Evolutionary conservation across 1,139 yeast genomes (phyloP).

Genomic region (Scheffersomyces lignicola): DNA sequence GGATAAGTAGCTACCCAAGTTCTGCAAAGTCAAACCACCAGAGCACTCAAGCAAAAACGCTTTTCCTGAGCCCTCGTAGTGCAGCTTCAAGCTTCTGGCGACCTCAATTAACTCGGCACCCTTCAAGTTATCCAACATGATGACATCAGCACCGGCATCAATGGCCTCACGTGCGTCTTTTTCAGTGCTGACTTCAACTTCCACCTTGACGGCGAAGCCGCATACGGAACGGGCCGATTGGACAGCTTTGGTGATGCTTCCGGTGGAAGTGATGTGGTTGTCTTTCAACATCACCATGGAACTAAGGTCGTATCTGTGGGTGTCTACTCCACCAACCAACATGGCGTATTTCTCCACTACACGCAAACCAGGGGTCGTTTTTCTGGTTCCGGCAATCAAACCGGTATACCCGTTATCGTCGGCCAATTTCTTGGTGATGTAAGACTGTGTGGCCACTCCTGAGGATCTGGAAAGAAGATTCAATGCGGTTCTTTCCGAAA

Average conservation of each 20-base stretch:
- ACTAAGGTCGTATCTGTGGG: conserved; percentile 88
- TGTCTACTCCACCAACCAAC: conserved; percentile 93
- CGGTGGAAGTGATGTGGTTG: conserved; percentile 90
- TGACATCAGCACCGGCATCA: conserved; percentile 91
- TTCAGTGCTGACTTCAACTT: conserved; percentile 85
- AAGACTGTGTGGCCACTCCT: conserved; percentile 85
- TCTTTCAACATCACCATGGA: conserved; percentile 97
- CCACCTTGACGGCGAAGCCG: conserved; percentile 89
- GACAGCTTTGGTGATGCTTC: conserved; percentile 86
- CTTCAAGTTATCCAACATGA: conserved; percentile 88
- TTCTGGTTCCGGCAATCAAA: conserved; percentile 93
- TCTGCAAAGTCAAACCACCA: conserved; percentile 80
- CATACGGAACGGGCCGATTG: conserved; percentile 72
- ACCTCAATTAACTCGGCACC: conserved; percentile 67
- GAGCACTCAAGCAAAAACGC: conserved; percentile 81
- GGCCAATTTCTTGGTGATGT: conserved; percentile 59
- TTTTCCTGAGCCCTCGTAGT: conserved; percentile 52
- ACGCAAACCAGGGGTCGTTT: conserved; percentile 95
- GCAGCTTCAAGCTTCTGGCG: conserved; percentile 60
- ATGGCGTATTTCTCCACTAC: conserved; percentile 87
- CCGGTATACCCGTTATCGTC: conserved; percentile 75
- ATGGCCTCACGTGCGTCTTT: conserved; percentile 90
- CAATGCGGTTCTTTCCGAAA: conserved; percentile 86
- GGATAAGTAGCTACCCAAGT: conserved; percentile 65
- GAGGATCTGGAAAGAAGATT: conserved; percentile 81